Conservation (phyloP, 805 yeast species). For the Jamesozyma piceae region DNA sequence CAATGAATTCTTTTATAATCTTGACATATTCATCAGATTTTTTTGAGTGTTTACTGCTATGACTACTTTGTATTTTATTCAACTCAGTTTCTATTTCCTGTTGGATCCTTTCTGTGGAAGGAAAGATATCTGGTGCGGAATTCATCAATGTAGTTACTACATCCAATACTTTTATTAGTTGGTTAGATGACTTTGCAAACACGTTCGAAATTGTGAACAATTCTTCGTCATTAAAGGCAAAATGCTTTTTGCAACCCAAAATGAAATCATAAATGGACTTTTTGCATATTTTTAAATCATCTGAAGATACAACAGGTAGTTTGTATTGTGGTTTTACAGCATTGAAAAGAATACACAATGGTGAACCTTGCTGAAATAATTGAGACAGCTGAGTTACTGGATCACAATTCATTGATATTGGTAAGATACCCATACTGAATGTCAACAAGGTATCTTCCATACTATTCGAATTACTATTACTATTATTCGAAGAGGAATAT, state of each 20-base stretch:
- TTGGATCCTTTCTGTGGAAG: slow-evolving; percentile 25
- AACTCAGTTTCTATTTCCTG: slow-evolving; percentile 18
- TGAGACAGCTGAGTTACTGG: slow-evolving; percentile 90
- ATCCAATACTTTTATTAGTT: slow-evolving; percentile 60
- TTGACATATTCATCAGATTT: slow-evolving; percentile 34
- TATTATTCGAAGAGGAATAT: slow-evolving; percentile 16
- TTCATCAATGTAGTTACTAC: slow-evolving; percentile 62
- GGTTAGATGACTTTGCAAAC: slow-evolving; percentile 72
- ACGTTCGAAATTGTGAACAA: slow-evolving; percentile 86
- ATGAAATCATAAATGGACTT: slow-evolving; percentile 84
- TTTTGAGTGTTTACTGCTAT: slow-evolving; percentile 17
- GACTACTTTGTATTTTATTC: slow-evolving; percentile 2
- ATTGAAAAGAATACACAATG: slow-evolving; percentile 79
- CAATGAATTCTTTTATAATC: slow-evolving; percentile 74
- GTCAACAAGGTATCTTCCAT: slow-evolving; percentile 37
- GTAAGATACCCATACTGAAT: slow-evolving; percentile 68
- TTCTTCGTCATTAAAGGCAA: slow-evolving; percentile 68
- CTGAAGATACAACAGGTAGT: slow-evolving; percentile 58
- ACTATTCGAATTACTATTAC: slow-evolving; percentile 12
- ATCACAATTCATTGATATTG: slow-evolving; percentile 67
- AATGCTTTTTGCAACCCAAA: slow-evolving; percentile 69
- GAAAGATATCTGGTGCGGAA: slow-evolving; percentile 38
- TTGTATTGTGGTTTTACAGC: slow-evolving; percentile 50
- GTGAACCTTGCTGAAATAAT: slow-evolving; percentile 84
- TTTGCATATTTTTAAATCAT: slow-evolving; percentile 77